Evolutionary conservation across 1,284 basidiomycete species (phyloP).

Genomic region (Pyrrhoderma noxium): DNA sequence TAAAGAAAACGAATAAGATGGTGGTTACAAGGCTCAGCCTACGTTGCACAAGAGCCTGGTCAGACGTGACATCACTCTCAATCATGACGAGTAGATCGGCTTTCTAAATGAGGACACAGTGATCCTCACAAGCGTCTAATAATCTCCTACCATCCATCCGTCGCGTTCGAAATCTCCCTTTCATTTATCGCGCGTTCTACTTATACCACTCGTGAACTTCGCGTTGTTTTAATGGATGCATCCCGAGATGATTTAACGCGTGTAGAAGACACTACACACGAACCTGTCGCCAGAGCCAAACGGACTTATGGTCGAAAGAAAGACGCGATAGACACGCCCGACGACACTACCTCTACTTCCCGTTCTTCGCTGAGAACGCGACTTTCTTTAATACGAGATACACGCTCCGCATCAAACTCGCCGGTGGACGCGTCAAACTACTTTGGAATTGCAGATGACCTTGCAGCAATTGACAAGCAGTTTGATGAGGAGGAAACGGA

Average conservation of each 20-base stretch:
- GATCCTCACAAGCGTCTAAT: neutral
- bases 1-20: no score
- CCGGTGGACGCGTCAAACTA: constrained; percentile 8
- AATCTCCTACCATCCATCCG: neutral
- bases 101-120: neutral
- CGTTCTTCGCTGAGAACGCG: constrained; percentile 1
- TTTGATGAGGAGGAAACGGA: constrained; percentile 12
- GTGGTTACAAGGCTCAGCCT: constrained; percentile 5
- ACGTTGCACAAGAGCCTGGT: no score
- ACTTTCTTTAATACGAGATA: neutral
- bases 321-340: constrained; percentile 7
- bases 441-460: constrained; percentile 14
- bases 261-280: neutral
- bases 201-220: neutral
- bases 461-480: constrained; percentile 13
- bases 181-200: no score
- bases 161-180: no score
- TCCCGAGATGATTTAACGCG: neutral
- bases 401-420: neutral
- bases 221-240: constrained; percentile 3
- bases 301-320: constrained; percentile 17
- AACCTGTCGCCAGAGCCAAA: constrained; percentile 10
- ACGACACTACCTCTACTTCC: neutral
- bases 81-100: no score
- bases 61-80: no score